Base-by-base conservation (phyloP, 140 eudicot species). In the Anethum foeniculum region DNA sequence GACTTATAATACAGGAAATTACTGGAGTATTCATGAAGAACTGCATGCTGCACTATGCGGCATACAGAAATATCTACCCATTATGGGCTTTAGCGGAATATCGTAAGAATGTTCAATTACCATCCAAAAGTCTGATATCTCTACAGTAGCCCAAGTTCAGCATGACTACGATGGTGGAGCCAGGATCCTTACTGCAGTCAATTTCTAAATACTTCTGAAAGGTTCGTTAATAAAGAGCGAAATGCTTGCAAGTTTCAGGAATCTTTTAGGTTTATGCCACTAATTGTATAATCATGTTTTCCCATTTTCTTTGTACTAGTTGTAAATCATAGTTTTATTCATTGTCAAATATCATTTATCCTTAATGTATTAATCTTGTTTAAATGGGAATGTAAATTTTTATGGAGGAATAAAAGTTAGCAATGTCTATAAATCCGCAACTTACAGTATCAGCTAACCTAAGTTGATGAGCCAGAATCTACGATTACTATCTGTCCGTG, bases 1-100 rank as follows among this genome's bases (percentile, higher is more conserved):
- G 3, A 74, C 78, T 4, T 30, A 41, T 12, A 36, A 23, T 39
- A 28, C 82, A 85, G 88, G 86, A 82, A 68, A 64, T 85, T 1
- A 79, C 83, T 1, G 88, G 88, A 21, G 83, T 64, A 3, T 75
- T 41, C 84, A 64, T 79, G 81, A 78, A 69, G 84, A 85, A 82
- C 30, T 85, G 88, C 68, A 85, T 79, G 79, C 34, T 85, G 6
- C 85, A 82, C 65, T 85, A 79, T 79, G 73, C 88, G 30, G 41
- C 30, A 36, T 79, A 85, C 83, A 79, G 84, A 67, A 82, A 82
- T 41, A 58, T 80, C 1, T 85, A 48, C 23, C 81, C 86, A 14
- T 38, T 82, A 23, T 77, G 80, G 80, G 86, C 88, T 12, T 83
- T 85, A 7, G 83, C 65, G 12, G 83, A 82, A 74, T 85, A 85